Evolutionary conservation across 2,329 filamentous ascomycete genomes (phyloP).

Genomic region (Sporothrix phasma): DNA sequence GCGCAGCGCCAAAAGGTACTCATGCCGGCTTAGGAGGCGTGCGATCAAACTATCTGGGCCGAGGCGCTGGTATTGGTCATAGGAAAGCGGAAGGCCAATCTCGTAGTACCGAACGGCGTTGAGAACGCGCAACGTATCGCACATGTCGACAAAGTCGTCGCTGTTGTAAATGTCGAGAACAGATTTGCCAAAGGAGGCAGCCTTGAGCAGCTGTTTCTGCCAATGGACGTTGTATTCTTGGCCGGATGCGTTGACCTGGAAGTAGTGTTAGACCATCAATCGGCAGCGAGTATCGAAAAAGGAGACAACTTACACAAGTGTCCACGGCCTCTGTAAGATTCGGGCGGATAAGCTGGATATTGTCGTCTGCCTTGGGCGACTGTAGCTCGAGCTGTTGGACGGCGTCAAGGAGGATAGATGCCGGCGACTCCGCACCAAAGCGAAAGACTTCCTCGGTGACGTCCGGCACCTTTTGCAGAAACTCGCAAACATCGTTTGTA

Average conservation of each 20-base stretch:
- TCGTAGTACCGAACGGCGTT: constrained; percentile 90
- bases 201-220: constrained; percentile 94
- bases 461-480: constrained; percentile 84
- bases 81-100: constrained; percentile 79
- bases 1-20: constrained; percentile 82
- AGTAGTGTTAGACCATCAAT: too few species aligned
- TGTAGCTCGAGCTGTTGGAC: constrained; percentile 84
- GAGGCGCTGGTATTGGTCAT: constrained; percentile 85
- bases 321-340: constrained; percentile 89
- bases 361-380: constrained; percentile 93
- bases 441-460: constrained; percentile 84
- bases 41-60: constrained; percentile 82
- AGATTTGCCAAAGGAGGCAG: constrained; percentile 94
- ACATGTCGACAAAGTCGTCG: constrained; percentile 98
- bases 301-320: constrained; percentile 47
- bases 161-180: constrained; percentile 96
- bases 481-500: constrained; percentile 92
- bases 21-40: constrained; percentile 75
- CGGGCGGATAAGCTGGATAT: constrained; percentile 85
- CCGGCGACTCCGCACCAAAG: constrained; percentile 75
- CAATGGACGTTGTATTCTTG: constrained; percentile 83
- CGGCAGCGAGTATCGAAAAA: neutral
- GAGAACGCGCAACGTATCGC: constrained; percentile 81
- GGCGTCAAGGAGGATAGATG: constrained; percentile 87
- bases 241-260: constrained; percentile 66